Evolutionary conservation across 1,284 basidiomycete species (phyloP), one percentile per base, ranked within the genome.

Genomic region (Chalciporus piperatoides): DNA sequence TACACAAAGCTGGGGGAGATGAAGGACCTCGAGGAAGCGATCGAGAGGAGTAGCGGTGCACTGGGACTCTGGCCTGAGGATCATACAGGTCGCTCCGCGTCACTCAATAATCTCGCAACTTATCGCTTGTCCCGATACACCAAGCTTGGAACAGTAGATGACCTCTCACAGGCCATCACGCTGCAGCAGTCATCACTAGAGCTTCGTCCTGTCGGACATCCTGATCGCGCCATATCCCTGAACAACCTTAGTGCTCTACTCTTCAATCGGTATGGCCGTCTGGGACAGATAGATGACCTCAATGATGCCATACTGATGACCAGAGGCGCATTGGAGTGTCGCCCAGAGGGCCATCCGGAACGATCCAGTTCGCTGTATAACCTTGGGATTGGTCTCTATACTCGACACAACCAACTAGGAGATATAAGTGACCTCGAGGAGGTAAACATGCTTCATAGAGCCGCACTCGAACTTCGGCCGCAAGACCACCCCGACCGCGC

Each of bases 321-420:
- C n/a, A 32, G 35, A 33, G 23, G 21, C 15, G 23, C 33, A 19
- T 24, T 41, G 17, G 11, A 24, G n/a, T 33, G 33, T 40, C 37
- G 32, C 12, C 27, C 32, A 4, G 38, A 36, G 15, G 49, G 33
- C 4, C 19, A 46, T n/a, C 39, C 49, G 7, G 17, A 11, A 11
- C 49, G 49, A 14, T 41, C 27, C 25, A 6, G 4, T 14, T 36
- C 51, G 23, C 37, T 55, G 12, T 27, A 35, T 25, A 53, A 41
- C 36, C 40, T 49, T 33, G 46, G 27, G 10, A 6, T 35, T 27
- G 30, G 24, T 19, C 42, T 55, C 14, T 6, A 15, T 9, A 7
- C 12, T 14, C 43, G 46, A 24, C 53, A 49, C 24, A 0, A 30
- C 19, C 25, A 19, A 15, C 10, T 28, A 4, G 51, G 53, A 21